Base-by-base conservation (phyloP, 1,284 basidiomycete genomes). In the Testicularia cyperi region DNA sequence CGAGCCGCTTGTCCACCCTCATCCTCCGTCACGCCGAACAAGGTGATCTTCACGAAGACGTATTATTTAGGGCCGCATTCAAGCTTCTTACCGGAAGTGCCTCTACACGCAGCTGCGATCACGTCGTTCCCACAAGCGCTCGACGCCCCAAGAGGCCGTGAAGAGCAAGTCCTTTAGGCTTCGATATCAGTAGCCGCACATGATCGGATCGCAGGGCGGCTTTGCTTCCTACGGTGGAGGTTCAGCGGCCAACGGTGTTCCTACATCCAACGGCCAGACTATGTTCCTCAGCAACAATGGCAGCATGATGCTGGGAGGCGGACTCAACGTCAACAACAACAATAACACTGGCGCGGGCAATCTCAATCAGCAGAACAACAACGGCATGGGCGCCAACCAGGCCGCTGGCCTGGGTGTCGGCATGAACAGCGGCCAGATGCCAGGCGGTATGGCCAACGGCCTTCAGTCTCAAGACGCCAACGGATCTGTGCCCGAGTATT, bases 401-500 rank as follows among this genome's bases (percentile, higher is more conserved):
- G 48, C 44, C n/a, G 43, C 48, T 3, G 58, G 58, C 20, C 48
- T 56, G 5, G 49, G 53, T 28, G 40, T 57, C 28, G 48, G 52
- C 29, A 55, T 45, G 44, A 53, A 48, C 53, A 47, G 44, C 29
- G 47, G 42, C 30, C 57, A 61, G 43, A 49, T 49, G 49, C 60
- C 53, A 29, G 44, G 44, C 42, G 56, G 52, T 38, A 55, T 51
- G 45, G 24, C 60, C 45, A 63, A 63, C 30, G 60, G 60, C 27
- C 42, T 63, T 6, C 60, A 57, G 34, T 46, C 60, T 12, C 48
- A 52, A 16, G 60, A 63, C 26, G 49, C 53, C 4, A 53, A 53
- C 41, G 53, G 38, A 29, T 29, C 39, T 14, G 45, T 26, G 24
- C 40, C 72, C 5, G 72, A 75, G 27, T 75, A 75, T 38, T 94